phyloP scores from a whole-genome alignment of 1,139 yeast species.

The Suhomyces taliae region DNA sequence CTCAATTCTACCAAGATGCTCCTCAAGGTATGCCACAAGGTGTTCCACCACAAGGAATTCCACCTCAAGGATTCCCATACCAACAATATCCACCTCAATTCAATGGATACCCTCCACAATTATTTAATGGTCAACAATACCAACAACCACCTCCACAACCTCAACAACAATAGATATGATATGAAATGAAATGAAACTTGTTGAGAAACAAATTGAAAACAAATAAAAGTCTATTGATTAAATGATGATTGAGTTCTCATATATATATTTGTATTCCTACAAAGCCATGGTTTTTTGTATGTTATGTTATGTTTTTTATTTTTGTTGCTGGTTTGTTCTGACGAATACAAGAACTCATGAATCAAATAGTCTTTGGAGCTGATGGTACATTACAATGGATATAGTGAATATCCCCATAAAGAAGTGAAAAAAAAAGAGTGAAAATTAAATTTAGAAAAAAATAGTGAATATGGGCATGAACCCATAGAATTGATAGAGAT shows the following conservation, averaged over 20 bases:
- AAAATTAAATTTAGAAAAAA: too few species aligned
- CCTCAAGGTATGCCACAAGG: slow-evolving; percentile 7
- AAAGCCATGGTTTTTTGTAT: not conserved
- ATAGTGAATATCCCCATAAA: too few species aligned
- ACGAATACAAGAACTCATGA: not conserved
- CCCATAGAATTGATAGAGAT: not conserved
- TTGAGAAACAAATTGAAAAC: too few species aligned
- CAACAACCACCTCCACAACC: slow-evolving; percentile 12
- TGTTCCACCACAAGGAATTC: slow-evolving; percentile 6
- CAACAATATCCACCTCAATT: slow-evolving; percentile 23
- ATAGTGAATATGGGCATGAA: too few species aligned
- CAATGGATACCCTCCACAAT: slow-evolving; percentile 29
- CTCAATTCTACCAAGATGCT: slow-evolving; percentile 10
- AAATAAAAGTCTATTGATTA: too few species aligned
- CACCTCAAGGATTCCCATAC: slow-evolving; percentile 22
- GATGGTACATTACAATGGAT: not conserved
- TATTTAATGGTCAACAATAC: slow-evolving; percentile 14
- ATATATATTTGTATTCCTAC: not conserved
- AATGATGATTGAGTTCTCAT: not conserved
- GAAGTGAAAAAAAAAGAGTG: not conserved
- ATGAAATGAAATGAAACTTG: not conserved
- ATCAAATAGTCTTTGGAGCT: not conserved
- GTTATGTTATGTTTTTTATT: not conserved
- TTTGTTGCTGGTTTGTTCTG: not conserved
- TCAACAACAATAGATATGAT: slow-evolving; percentile 1